Percentiles rank a stretch among this genome's conserved stretches.
phyloP scores from a whole-genome alignment of 2,329 filamentous ascomycete genomes.

The Cytospora piceicola region DNA sequence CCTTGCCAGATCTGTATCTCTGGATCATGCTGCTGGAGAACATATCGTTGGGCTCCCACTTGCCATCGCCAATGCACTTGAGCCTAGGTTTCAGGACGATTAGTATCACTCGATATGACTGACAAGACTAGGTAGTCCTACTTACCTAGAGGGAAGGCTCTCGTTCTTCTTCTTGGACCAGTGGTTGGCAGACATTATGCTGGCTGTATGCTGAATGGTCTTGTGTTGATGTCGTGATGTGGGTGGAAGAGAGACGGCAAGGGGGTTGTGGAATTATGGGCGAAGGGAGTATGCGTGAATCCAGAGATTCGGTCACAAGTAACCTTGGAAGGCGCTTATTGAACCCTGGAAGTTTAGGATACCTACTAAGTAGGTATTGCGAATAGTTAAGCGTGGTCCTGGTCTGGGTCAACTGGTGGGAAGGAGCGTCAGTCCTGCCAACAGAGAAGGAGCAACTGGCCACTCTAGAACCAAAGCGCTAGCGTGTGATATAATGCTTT shows the following conservation, averaged over 20 bases:
- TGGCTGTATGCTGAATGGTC: neutral
- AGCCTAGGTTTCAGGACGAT: slow-evolving; percentile 9
- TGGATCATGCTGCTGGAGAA: slow-evolving; percentile 29
- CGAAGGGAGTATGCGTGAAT: neutral
- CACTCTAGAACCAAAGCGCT: no score
- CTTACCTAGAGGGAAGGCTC: slow-evolving; percentile 17
- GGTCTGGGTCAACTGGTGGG: neutral
- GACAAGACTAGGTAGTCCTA: neutral
- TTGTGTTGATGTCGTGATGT: neutral
- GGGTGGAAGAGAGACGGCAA: neutral
- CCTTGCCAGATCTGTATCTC: slow-evolving; percentile 14
- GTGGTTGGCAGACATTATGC: slow-evolving; percentile 13
- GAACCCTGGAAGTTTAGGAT: neutral
- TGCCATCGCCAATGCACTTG: slow-evolving; percentile 24
- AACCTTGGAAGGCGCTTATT: no score
- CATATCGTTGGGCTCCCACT: slow-evolving; percentile 21
- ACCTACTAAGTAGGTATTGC: no score
- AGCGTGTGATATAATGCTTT: no score
- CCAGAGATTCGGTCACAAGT: neutral
- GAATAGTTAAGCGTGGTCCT: neutral
- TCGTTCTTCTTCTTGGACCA: slow-evolving; percentile 12
- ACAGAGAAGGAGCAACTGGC: neutral
- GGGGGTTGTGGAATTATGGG: neutral
- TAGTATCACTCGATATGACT: neutral
- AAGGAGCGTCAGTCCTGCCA: neutral